These are phyloP conservation scores for Lumnitzera littorea DNA, from an alignment of 345 rosid species.

Conservation along the genomic window DNA sequence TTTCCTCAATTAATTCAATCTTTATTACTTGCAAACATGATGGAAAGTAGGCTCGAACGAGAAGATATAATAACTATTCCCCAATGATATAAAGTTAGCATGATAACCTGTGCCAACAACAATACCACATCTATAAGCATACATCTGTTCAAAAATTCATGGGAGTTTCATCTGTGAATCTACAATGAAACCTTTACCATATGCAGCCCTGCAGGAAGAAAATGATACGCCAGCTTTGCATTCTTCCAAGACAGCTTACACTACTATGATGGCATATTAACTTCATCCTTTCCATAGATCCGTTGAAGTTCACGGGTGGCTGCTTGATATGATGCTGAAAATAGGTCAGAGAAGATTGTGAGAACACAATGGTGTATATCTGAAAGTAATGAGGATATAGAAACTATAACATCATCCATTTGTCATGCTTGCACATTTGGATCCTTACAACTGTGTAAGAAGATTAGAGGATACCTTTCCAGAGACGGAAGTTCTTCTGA, in stretches of 20 bases:
- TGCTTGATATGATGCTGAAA: conserved; percentile 54
- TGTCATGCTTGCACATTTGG: not conserved
- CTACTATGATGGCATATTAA: conserved; percentile 23
- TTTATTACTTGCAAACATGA: too few species aligned
- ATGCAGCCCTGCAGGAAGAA: conserved; percentile 17
- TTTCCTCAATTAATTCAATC: too few species aligned
- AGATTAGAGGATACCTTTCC: conserved; percentile 36
- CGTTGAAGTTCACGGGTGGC: conserved; percentile 61
- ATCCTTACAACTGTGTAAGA: not conserved
- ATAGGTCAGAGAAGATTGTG: conserved; percentile 2
- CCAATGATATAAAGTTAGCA: too few species aligned
- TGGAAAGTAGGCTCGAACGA: too few species aligned
- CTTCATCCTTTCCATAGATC: conserved; percentile 50
- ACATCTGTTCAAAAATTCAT: conserved; percentile 4
- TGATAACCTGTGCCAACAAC: not conserved
- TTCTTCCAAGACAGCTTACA: conserved; percentile 8
- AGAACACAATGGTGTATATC: not conserved
- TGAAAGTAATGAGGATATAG: not conserved
- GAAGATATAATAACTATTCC: too few species aligned
- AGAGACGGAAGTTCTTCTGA: conserved; percentile 44
- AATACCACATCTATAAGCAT: not conserved
- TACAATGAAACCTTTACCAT: conserved; percentile 3
- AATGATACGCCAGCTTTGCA: conserved; percentile 9
- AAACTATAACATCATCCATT: not conserved
- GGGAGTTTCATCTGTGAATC: conserved; percentile 4